Evolutionary conservation across 2,329 filamentous ascomycete species (phyloP), one percentile per base, ranked within the genome.

Genomic region (Botrytis elliptica): DNA sequence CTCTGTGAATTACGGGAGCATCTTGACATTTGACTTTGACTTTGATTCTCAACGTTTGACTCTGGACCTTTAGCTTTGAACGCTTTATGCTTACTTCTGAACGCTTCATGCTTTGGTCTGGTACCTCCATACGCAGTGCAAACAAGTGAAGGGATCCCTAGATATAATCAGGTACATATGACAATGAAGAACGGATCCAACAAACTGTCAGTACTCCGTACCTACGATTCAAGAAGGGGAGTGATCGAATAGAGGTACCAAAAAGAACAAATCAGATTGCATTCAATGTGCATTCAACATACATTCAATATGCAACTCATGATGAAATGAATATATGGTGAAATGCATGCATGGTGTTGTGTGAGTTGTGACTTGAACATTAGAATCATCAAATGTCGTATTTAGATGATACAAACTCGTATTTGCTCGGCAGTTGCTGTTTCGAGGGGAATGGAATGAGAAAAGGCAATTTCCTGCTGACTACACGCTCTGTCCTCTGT

Each of bases 121-220:
- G 9, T 36, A 36, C 2, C 0, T 8, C 0, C 4, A 10, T 46
- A 22, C 12, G 0, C 33, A 33, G 33, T 33, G 0, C 33, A 33
- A 25, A 25, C 46, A 49, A 49, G 22, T 25, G 46, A 22, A 49
- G 46, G 46, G 12, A n/a, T 46, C 20, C 42, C 20, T 22, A 46
- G 44, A 46, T 52, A 52, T n/a, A n/a, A 52, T 25, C n/a, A 52
- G 49, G 49, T 14, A 52, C 49, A 52, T 52, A 52, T 52, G 4
- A 52, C 12, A 52, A n/a, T n/a, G 25, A 12, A 52, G 49, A n/a
- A 52, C n/a, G 49, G 49, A 52, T 52, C 25, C 22, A 6, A n/a
- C 49, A 25, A 14, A n/a, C 49, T 52, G 25, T n/a, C 10, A 5
- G 49, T 22, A 46, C 33, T 33, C 33, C 33, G 33, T 46, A 49